Evolutionary conservation across 225 moss, liverwort and hornwort genomes (phyloP).

Genomic region (Marchantia paleacea): DNA sequence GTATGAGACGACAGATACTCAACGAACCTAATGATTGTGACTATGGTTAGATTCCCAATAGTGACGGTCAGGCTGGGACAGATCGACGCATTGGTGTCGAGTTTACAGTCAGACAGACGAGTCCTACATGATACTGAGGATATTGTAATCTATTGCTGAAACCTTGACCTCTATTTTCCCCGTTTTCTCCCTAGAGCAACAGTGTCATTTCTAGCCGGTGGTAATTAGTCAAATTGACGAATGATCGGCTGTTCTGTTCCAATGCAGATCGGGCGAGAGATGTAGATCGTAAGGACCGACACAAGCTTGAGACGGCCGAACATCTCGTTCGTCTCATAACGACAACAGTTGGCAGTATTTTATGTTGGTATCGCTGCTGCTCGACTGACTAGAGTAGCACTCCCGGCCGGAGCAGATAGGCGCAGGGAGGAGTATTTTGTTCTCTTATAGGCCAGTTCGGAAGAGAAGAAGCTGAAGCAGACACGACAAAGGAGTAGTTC

Average conservation of each 20-base stretch:
- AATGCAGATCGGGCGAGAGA: neutral
- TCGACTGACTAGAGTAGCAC: neutral
- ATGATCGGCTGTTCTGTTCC: neutral
- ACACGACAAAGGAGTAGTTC: neutral
- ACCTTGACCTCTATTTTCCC: too few relatives aligned
- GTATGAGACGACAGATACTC: too few relatives aligned
- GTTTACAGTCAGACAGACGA: too few relatives aligned
- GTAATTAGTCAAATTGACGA: neutral
- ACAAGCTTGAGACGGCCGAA: neutral
- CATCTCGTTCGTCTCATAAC: neutral
- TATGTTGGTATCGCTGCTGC: too few relatives aligned
- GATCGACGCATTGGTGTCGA: too few relatives aligned
- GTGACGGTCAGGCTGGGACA: neutral
- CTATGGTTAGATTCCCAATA: neutral
- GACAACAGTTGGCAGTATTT: neutral
- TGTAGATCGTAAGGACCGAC: neutral
- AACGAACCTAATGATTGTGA: neutral
- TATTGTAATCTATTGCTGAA: too few relatives aligned
- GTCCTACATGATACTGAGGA: too few relatives aligned
- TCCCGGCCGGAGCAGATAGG: neutral
- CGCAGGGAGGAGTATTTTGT: neutral
- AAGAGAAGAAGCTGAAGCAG: neutral
- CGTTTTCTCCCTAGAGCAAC: too few relatives aligned
- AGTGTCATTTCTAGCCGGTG: too few relatives aligned
- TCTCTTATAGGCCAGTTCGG: neutral